These are phyloP conservation scores for Psilocybe tampanensis DNA, from an alignment of 768 basidiomycete species.

Conservation along the genomic window DNA sequence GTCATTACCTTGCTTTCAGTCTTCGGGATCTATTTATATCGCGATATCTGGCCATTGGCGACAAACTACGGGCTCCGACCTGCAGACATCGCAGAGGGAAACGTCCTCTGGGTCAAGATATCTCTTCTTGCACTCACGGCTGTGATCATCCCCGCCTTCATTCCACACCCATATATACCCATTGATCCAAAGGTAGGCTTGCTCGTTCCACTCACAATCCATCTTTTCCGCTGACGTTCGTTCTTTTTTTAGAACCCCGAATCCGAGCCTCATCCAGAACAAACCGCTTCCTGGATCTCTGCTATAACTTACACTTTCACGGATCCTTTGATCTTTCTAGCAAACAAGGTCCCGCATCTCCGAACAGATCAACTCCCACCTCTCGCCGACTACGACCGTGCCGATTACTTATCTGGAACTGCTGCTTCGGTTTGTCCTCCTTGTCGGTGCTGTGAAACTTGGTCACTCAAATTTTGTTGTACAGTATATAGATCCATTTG, in stretches of 20 bases:
- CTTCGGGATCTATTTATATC: conserved; percentile 49
- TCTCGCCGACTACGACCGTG: conserved; percentile 58
- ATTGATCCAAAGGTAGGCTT: conserved; percentile 44
- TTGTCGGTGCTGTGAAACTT: background rate
- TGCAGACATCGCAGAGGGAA: conserved; percentile 44
- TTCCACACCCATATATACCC: conserved; percentile 54
- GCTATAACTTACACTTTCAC: conserved; percentile 51
- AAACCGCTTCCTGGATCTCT: conserved; percentile 47
- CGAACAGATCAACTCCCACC: conserved; percentile 12
- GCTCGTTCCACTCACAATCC: too few species aligned
- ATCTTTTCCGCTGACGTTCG: background rate
- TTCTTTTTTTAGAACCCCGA: conserved; percentile 29
- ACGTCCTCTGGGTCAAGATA: conserved; percentile 52
- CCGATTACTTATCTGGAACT: conserved; percentile 17
- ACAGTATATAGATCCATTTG: conserved; percentile 42
- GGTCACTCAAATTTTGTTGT: conserved; percentile 18
- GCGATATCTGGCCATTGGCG: conserved; percentile 57
- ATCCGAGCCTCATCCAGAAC: conserved; percentile 41
- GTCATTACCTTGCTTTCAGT: conserved; percentile 29
- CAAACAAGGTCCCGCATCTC: conserved; percentile 38
- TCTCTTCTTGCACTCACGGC: conserved; percentile 41
- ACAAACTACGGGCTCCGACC: conserved; percentile 43
- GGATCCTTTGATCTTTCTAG: conserved; percentile 47
- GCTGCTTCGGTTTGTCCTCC: conserved; percentile 16
- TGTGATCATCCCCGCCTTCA: conserved; percentile 49